phyloP scores from a whole-genome alignment of 1,284 basidiomycete species.

The Cutaneotrichosporon sp. region DNA sequence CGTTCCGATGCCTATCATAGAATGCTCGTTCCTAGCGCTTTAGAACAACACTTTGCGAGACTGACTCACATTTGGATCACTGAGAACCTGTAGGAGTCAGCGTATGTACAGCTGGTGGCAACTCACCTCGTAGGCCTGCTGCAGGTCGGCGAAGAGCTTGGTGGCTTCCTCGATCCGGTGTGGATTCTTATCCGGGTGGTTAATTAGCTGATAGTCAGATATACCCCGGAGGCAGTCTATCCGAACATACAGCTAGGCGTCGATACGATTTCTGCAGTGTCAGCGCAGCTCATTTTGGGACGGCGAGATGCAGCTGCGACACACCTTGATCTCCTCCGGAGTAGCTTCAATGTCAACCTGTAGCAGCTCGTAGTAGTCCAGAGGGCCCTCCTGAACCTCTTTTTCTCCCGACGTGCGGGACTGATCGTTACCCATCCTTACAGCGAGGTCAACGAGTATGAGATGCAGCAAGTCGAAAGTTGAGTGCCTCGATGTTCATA shows the following conservation, averaged over 20 bases:
- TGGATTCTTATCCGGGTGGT: slow-evolving; percentile 87
- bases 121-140: slow-evolving; percentile 87
- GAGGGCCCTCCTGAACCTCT: slow-evolving; percentile 24
- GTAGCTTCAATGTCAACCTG: slow-evolving; percentile 74
- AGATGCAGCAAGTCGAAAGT: background rate
- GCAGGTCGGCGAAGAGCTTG: slow-evolving; percentile 76
- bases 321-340: slow-evolving; percentile 79
- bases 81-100: slow-evolving; percentile 59
- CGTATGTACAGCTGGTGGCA: background rate
- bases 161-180: slow-evolving; percentile 80
- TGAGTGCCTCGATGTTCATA: no score
- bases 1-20: slow-evolving; percentile 93
- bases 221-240: no score
- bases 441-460: no score
- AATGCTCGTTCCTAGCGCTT: slow-evolving; percentile 88
- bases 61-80: slow-evolving; percentile 76
- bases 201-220: slow-evolving; percentile 53
- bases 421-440: slow-evolving; percentile 44
- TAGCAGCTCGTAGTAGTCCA: slow-evolving; percentile 75
- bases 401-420: slow-evolving; percentile 21
- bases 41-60: slow-evolving; percentile 1
- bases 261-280: slow-evolving; percentile 67
- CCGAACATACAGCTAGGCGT: slow-evolving; percentile 57
- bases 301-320: no score
- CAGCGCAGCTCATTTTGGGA: no score